phyloP scores from a whole-genome alignment of 1,284 basidiomycete species.

The Malassezia sympodialis region DNA sequence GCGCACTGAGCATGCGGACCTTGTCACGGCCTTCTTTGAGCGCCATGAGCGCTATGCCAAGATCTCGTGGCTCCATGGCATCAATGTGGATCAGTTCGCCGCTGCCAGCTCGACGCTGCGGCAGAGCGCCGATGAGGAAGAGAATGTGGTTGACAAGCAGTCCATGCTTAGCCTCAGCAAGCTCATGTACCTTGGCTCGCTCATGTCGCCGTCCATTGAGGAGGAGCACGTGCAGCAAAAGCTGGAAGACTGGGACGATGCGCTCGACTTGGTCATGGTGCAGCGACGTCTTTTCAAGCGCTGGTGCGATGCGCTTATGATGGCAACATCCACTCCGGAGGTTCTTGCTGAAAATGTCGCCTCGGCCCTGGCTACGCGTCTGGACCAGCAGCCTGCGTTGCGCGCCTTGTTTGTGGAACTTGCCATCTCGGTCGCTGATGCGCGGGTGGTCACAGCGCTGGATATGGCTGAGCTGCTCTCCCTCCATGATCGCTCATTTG shows the following conservation, averaged over 20 bases:
- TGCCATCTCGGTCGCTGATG: constrained; percentile 19
- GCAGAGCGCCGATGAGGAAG: constrained; percentile 57
- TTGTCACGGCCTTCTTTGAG: constrained; percentile 67
- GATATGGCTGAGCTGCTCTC: constrained; percentile 54
- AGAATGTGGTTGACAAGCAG: constrained; percentile 52
- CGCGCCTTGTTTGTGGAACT: constrained; percentile 36
- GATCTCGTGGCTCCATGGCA: constrained; percentile 76
- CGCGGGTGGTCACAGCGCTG: constrained; percentile 50
- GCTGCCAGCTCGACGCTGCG: constrained; percentile 59
- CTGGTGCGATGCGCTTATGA: constrained; percentile 21
- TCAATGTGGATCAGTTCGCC: constrained; percentile 62
- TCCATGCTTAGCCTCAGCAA: constrained; percentile 84
- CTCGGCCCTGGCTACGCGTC: constrained; percentile 15
- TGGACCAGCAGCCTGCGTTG: constrained; percentile 24
- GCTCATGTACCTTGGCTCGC: constrained; percentile 62
- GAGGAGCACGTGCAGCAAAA: constrained; percentile 28
- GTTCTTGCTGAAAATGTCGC: constrained; percentile 19
- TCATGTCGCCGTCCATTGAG: constrained; percentile 17
- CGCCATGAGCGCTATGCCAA: constrained; percentile 56
- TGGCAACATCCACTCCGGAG: constrained; percentile 5
- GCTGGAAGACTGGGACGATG: constrained; percentile 51
- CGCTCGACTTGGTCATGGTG: constrained; percentile 54
- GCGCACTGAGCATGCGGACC: constrained; percentile 56
- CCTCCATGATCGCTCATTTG: constrained; percentile 50
- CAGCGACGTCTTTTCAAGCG: constrained; percentile 49